phyloP scores from a whole-genome alignment of 306 rosid species.

The Aeschynomene evenia region DNA sequence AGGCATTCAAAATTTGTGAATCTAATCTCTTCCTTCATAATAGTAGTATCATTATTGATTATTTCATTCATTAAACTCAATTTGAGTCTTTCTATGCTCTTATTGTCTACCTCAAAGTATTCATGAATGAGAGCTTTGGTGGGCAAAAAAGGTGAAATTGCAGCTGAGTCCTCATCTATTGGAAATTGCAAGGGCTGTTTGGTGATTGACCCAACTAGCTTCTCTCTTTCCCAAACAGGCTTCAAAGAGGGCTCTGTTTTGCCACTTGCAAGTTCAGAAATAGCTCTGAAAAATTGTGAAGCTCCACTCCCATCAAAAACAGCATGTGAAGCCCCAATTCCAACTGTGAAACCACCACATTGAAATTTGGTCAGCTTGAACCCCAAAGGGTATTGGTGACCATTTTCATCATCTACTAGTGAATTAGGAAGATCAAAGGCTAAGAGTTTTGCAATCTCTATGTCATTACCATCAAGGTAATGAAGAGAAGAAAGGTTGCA shows the following conservation, averaged over 20 bases:
- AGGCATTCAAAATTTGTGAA: slow-evolving; percentile 36
- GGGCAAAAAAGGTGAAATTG: slow-evolving; percentile 38
- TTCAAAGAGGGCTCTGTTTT: slow-evolving; percentile 38
- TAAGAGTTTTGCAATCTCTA: slow-evolving; percentile 13
- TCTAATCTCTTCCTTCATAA: background rate
- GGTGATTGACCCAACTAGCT: slow-evolving; percentile 14
- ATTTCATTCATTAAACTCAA: slow-evolving; percentile 6
- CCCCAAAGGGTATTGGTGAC: slow-evolving; percentile 21
- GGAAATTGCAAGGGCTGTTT: slow-evolving; percentile 9
- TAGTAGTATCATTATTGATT: background rate
- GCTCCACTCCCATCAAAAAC: slow-evolving; percentile 38
- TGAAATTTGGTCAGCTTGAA: slow-evolving; percentile 37
- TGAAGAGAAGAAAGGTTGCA: slow-evolving; percentile 37
- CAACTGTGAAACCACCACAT: slow-evolving; percentile 45
- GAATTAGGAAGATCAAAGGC: slow-evolving; percentile 4
- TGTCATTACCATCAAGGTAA: slow-evolving; percentile 33
- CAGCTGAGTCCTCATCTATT: background rate
- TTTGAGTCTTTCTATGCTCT: slow-evolving; percentile 34
- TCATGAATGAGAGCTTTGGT: slow-evolving; percentile 1
- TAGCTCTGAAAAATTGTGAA: slow-evolving; percentile 33
- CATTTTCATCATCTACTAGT: slow-evolving; percentile 22
- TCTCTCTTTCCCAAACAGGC: slow-evolving; percentile 53
- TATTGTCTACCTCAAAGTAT: slow-evolving; percentile 9
- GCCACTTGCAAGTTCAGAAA: slow-evolving; percentile 43
- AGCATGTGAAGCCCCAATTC: slow-evolving; percentile 27